These are phyloP conservation scores for Larix kaempferi DNA, from an alignment of 75 land plant genomes.

Conservation along the genomic window DNA sequence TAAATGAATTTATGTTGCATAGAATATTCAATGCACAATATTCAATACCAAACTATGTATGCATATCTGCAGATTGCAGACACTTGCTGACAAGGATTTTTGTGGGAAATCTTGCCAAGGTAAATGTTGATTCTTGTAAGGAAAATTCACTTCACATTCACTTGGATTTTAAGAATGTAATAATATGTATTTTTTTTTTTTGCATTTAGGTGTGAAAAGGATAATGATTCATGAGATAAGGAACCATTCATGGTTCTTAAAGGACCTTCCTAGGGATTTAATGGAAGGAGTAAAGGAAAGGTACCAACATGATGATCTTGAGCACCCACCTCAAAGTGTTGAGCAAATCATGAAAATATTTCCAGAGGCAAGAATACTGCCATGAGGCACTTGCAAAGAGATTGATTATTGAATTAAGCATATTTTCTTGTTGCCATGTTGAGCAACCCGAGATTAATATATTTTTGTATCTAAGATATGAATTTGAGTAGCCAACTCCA, in stretches of 20 bases:
- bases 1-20: conserved; percentile 20
- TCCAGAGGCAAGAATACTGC: conserved; percentile 41
- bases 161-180: background rate
- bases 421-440: no score
- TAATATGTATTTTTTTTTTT: background rate
- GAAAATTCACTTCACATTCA: background rate
- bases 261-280: conserved; percentile 63
- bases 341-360: conserved; percentile 68
- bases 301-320: conserved; percentile 4
- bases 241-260: conserved; percentile 72
- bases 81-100: conserved; percentile 73
- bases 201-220: conserved; percentile 27
- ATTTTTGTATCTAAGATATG: no score
- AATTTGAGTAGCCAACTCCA: no score
- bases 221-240: conserved; percentile 79
- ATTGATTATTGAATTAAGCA: no score
- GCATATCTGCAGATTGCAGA: conserved; percentile 60
- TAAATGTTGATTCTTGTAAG: conserved; percentile 8
- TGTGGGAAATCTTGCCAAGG: conserved; percentile 72
- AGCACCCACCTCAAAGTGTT: conserved; percentile 46
- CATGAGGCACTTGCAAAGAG: background rate
- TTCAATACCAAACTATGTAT: conserved; percentile 72
- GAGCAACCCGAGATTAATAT: no score
- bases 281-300: conserved; percentile 44
- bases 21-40: conserved; percentile 70